Percentiles rank a stretch among this genome's conserved stretches.
Evolutionary conservation across 345 rosid genomes (phyloP).

Genomic region (Corchorus olitorius): DNA sequence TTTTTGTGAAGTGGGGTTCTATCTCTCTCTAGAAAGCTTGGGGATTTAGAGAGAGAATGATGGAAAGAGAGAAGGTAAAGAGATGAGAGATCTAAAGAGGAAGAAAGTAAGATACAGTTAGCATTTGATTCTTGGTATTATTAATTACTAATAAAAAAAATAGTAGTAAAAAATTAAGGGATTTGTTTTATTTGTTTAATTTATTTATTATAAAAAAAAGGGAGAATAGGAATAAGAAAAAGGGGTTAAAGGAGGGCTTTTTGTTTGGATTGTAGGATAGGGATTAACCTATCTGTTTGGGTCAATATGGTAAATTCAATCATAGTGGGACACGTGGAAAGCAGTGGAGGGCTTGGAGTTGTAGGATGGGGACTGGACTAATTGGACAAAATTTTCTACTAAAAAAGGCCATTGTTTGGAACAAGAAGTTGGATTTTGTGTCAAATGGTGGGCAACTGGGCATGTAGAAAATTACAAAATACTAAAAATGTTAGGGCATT

Average conservation of each 20-base stretch:
- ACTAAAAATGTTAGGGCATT: background rate
- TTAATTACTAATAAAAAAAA: background rate
- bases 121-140: conserved; percentile 18
- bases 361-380: background rate
- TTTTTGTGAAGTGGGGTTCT: conserved; percentile 13
- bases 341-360: background rate
- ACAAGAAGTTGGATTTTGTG: background rate
- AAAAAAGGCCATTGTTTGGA: background rate
- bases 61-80: background rate
- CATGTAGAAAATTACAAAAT: conserved; percentile 2
- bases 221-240: conserved; percentile 11
- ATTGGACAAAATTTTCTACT: background rate
- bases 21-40: background rate
- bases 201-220: background rate
- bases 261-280: background rate
- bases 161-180: background rate
- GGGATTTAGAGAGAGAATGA: background rate
- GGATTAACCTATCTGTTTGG: background rate
- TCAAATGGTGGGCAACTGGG: background rate
- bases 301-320: background rate
- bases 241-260: conserved; percentile 23
- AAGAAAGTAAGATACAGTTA: background rate
- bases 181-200: background rate
- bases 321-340: conserved; percentile 34
- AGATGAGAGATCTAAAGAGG: conserved; percentile 30